Conservation (phyloP, 805 yeast species). For the Priceomyces melissophilus region DNA sequence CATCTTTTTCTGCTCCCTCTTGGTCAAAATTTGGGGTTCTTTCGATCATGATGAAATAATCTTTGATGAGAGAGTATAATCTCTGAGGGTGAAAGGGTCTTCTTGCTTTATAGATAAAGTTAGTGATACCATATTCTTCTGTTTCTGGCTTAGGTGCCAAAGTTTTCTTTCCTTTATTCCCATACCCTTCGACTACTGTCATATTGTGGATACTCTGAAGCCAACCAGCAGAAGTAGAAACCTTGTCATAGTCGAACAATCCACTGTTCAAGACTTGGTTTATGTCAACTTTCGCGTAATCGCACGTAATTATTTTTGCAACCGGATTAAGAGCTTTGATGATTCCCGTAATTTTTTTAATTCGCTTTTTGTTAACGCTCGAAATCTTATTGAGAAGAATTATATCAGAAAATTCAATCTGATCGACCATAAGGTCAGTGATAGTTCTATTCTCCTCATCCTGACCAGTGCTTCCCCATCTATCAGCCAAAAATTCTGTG, state of each 20-base stretch:
- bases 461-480: slow-evolving; percentile 38
- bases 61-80: slow-evolving; percentile 30
- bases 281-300: slow-evolving; percentile 36
- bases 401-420: slow-evolving; percentile 45
- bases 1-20: slow-evolving; percentile 15
- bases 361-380: slow-evolving; percentile 21
- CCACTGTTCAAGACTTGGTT: slow-evolving; percentile 34
- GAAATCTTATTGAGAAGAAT: slow-evolving; percentile 40
- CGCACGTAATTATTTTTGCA: slow-evolving; percentile 35
- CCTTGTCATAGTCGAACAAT: slow-evolving; percentile 38
- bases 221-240: slow-evolving; percentile 45
- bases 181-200: slow-evolving; percentile 28
- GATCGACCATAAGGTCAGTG: slow-evolving; percentile 45
- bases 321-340: slow-evolving; percentile 38
- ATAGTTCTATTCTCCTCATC: slow-evolving; percentile 43
- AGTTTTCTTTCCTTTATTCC: slow-evolving; percentile 9
- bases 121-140: slow-evolving; percentile 44
- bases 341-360: slow-evolving; percentile 26
- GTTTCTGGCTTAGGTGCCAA: slow-evolving; percentile 44
- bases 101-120: slow-evolving; percentile 39
- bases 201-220: slow-evolving; percentile 39
- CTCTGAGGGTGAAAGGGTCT: slow-evolving; percentile 46
- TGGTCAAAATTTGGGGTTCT: slow-evolving; percentile 5
- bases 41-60: slow-evolving; percentile 31
- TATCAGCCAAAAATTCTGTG: slow-evolving; percentile 37